Base-by-base conservation (phyloP, 1,139 yeast species). In the Blastobotrys capitulatus region DNA sequence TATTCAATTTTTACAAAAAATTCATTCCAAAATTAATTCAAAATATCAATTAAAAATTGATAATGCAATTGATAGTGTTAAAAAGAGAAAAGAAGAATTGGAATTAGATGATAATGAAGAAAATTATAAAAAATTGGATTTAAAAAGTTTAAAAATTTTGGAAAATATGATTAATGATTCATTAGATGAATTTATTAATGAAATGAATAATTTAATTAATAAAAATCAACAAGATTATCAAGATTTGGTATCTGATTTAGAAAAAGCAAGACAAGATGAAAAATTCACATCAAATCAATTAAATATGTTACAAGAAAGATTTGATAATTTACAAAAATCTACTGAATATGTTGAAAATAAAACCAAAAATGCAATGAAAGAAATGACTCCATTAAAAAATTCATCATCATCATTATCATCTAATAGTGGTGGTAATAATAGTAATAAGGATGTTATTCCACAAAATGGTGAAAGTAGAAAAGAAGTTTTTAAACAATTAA, bases 401-500 rank as follows among this genome's bases (percentile, higher is more conserved):
- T 6, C 9, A 3, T 12, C 32, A 15, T 15, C 42, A 5, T n/a
- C 42, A 6, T 44, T 7, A 22, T 22, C 25, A 22, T n/a, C n/a
- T n/a, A n/a, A n/a, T n/a, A n/a, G n/a, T n/a, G n/a, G n/a, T n/a
- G n/a, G n/a, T n/a, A n/a, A n/a, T n/a, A n/a, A n/a, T n/a, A n/a
- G n/a, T n/a, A n/a, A n/a, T n/a, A n/a, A n/a, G n/a, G n/a, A n/a
- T n/a, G n/a, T n/a, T n/a, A n/a, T n/a, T n/a, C n/a, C n/a, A n/a
- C n/a, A 41, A 4, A 48, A 44, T 42, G 45, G 46, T 19, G 44
- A 44, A 35, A 48, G 37, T 6, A 26, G 47, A 7, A 48, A 44
- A 22, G 51, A 48, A 22, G 44, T 48, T 27, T 41, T 48, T 38
- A 36, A 42, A 16, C 51, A 48, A 19, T 41, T 44, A 7, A 46